These are phyloP conservation scores for Entomortierella lignicola DNA, from an alignment of 192 early-diverging fungal species.

Conservation along the genomic window DNA sequence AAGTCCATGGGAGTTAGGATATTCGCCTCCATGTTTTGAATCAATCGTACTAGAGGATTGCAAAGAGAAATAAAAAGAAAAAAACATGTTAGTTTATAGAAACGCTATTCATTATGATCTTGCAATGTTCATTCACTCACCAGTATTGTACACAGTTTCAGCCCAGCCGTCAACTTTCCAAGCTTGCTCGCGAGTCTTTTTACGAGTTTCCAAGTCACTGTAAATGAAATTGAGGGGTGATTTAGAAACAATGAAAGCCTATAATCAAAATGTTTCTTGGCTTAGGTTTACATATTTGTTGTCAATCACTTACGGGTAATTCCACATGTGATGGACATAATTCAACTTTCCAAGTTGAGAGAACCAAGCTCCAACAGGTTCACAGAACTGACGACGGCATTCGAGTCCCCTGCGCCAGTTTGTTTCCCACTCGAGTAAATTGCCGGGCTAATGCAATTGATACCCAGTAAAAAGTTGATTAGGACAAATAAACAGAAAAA, in stretches of 20 bases:
- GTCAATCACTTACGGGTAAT: conserved; percentile 73
- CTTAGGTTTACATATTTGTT: background rate
- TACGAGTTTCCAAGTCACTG: conserved; percentile 88
- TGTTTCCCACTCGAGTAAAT: conserved; percentile 92
- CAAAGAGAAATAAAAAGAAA: background rate
- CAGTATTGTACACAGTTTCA: conserved; percentile 90
- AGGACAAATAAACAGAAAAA: background rate
- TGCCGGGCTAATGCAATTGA: conserved; percentile 86
- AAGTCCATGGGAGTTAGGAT: conserved; percentile 76
- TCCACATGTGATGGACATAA: conserved; percentile 94
- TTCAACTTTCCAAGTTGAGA: conserved; percentile 89
- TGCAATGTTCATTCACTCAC: conserved; percentile 57
- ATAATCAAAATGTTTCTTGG: background rate
- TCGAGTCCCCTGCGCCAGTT: conserved; percentile 92
- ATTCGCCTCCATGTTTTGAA: conserved; percentile 83
- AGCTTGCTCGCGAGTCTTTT: conserved; percentile 88
- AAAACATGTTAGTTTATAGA: too few species aligned
- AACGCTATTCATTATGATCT: too few species aligned
- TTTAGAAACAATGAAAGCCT: too few species aligned
- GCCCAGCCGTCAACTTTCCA: conserved; percentile 97
- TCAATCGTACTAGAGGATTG: conserved; percentile 71
- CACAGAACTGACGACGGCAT: conserved; percentile 86
- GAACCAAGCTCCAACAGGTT: conserved; percentile 97
- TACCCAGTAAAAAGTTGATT: background rate
- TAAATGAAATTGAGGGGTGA: too few species aligned